Percentiles rank a stretch among this genome's conserved stretches.
Evolutionary conservation across 768 basidiomycete species (phyloP).

Genomic region (Termitomyces heimii): DNA sequence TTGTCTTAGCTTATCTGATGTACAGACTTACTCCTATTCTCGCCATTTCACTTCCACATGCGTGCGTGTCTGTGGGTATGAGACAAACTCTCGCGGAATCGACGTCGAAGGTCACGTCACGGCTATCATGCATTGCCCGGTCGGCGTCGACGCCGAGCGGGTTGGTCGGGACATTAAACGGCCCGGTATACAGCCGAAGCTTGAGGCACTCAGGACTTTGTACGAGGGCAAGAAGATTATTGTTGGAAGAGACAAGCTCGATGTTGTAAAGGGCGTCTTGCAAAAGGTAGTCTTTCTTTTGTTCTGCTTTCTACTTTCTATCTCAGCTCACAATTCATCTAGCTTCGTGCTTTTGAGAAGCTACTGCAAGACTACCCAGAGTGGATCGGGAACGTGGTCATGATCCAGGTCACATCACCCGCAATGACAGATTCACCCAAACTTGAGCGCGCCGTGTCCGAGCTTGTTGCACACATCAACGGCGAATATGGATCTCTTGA

Average conservation of each 20-base stretch:
- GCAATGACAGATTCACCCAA: conserved; percentile 89
- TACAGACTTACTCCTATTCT: conserved; percentile 87
- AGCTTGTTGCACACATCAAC: conserved; percentile 92
- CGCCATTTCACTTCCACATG: conserved; percentile 94
- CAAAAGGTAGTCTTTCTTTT: conserved; percentile 69
- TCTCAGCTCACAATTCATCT: neutral
- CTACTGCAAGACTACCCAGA: conserved; percentile 90
- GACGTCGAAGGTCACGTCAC: conserved; percentile 86
- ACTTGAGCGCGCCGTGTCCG: conserved; percentile 88
- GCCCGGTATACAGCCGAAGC: conserved; percentile 85
- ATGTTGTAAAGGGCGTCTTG: conserved; percentile 96
- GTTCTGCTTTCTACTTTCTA: too few species aligned
- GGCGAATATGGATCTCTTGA: conserved; percentile 92
- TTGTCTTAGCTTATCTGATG: neutral
- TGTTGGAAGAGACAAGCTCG: conserved; percentile 94
- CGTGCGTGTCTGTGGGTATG: conserved; percentile 94
- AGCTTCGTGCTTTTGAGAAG: conserved; percentile 95
- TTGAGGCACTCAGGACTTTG: conserved; percentile 73
- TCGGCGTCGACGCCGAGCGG: conserved; percentile 90
- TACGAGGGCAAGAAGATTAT: conserved; percentile 99
- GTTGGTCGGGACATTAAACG: conserved; percentile 75
- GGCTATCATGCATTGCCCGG: conserved; percentile 84
- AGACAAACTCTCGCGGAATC: conserved; percentile 65
- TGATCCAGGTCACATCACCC: conserved; percentile 92
- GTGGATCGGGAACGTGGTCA: conserved; percentile 87